A percentile compares a stretch with the other conserved stretches of the same genome.
Evolutionary conservation across 257 asterid genomes (phyloP).

Genomic region (Nicotiana tabacum): DNA sequence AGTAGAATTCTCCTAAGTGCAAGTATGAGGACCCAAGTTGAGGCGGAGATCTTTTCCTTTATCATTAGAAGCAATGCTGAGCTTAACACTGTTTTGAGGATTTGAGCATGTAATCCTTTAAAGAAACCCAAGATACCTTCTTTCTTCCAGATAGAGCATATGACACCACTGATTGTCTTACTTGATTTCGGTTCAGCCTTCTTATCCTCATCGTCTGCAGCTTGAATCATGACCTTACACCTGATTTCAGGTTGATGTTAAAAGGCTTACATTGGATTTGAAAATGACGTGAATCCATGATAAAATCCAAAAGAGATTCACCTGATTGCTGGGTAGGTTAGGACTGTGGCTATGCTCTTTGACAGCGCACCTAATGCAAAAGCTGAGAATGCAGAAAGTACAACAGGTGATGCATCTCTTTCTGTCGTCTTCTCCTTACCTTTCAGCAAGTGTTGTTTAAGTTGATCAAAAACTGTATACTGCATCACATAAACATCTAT

Average conservation of each 20-base stretch:
- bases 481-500: constrained; percentile 16
- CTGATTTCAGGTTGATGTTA: constrained; percentile 19
- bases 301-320: not conserved
- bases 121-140: constrained; percentile 41
- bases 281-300: not conserved
- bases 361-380: constrained; percentile 41
- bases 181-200: constrained; percentile 19
- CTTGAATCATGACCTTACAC: constrained; percentile 51
- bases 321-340: constrained; percentile 50
- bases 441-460: constrained; percentile 29
- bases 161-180: constrained; percentile 23
- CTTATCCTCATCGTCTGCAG: constrained; percentile 25
- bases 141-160: constrained; percentile 29
- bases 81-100: constrained; percentile 42
- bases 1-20: constrained; percentile 23
- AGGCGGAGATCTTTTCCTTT: constrained; percentile 40
- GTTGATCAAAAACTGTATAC: constrained; percentile 49
- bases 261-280: not conserved
- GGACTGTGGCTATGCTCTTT: constrained; percentile 39
- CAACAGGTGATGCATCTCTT: constrained; percentile 18
- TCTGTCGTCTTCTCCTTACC: constrained; percentile 10
- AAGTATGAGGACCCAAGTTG: constrained; percentile 39
- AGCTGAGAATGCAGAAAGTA: constrained; percentile 43
- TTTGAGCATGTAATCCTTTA: constrained; percentile 42
- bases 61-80: constrained; percentile 45